Conservation (phyloP, 2,329 filamentous ascomycete species). For the Fusarium sp. region DNA sequence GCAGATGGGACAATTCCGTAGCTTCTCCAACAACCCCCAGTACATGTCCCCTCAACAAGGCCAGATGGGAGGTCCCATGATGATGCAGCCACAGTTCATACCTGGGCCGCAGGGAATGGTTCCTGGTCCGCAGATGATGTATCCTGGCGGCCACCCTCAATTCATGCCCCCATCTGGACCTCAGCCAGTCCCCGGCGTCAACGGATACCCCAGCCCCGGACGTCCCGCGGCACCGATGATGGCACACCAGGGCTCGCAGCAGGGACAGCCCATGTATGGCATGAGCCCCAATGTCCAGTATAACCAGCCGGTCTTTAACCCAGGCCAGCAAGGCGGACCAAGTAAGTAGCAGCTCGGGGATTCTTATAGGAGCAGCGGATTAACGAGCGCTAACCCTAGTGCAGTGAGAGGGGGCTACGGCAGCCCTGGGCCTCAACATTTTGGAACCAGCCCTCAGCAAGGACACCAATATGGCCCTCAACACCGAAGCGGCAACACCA, state of each 20-base stretch:
- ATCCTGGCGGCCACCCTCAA: conserved; percentile 73
- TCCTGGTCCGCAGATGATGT: conserved; percentile 83
- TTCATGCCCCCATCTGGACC: conserved; percentile 72
- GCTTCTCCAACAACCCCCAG: conserved; percentile 75
- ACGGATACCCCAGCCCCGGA: conserved; percentile 90
- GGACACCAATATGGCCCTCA: conserved; percentile 71
- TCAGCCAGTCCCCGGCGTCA: conserved; percentile 72
- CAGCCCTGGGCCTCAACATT: conserved; percentile 70
- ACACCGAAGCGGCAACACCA: conserved; percentile 66
- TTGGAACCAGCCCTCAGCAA: conserved; percentile 74
- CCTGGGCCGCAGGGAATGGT: conserved; percentile 77
- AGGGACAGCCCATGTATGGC: conserved; percentile 82
- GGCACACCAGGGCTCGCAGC: conserved; percentile 93
- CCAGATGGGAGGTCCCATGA: conserved; percentile 82
- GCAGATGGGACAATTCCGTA: conserved; percentile 77
- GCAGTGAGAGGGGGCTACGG: conserved; percentile 72
- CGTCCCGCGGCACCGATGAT: conserved; percentile 87
- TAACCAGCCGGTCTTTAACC: conserved; percentile 78
- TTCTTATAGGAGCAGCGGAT: conserved; percentile 17
- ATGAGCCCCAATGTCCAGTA: conserved; percentile 82
- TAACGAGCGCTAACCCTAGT: conserved; percentile 53
- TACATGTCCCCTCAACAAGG: conserved; percentile 78
- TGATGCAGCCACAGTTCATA: conserved; percentile 85
- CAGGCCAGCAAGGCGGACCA: conserved; percentile 74
- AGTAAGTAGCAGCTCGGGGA: conserved; percentile 72